Evolutionary conservation across 164 flowering plant species (phyloP).

Genomic region (Pachysandra terminalis): DNA sequence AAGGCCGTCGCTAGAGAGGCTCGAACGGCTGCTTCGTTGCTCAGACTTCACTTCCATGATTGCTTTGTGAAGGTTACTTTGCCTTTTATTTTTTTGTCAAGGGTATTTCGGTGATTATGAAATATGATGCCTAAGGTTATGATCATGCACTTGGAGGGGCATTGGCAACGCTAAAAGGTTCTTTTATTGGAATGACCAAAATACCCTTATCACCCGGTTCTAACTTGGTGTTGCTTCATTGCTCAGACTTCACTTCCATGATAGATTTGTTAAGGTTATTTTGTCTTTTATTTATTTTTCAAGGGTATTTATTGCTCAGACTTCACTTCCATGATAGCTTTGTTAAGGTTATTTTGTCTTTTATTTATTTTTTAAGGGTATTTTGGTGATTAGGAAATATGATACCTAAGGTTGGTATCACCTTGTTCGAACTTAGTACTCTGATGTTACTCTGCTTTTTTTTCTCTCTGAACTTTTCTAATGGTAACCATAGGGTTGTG

Average conservation of each 20-base stretch:
- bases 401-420: too few species aligned
- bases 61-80: slow-evolving; percentile 33
- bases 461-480: background rate
- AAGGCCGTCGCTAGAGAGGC: background rate
- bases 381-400: too few species aligned
- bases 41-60: slow-evolving; percentile 35
- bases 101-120: background rate
- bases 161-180: too few species aligned
- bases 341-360: too few species aligned
- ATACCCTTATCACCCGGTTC: background rate
- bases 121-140: too few species aligned
- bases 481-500: slow-evolving; percentile 20
- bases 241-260: slow-evolving; percentile 35
- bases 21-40: slow-evolving; percentile 30
- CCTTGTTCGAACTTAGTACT: too few species aligned
- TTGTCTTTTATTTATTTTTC: too few species aligned
- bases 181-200: too few species aligned
- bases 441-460: background rate
- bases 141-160: too few species aligned
- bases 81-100: too few species aligned
- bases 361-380: too few species aligned
- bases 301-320: slow-evolving; percentile 16
- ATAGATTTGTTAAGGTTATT: slow-evolving; percentile 32
- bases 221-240: slow-evolving; percentile 24
- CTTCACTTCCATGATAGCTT: slow-evolving; percentile 36